phyloP scores from a whole-genome alignment of 2,329 filamentous ascomycete species.

The Cordyceps tenuipes region DNA sequence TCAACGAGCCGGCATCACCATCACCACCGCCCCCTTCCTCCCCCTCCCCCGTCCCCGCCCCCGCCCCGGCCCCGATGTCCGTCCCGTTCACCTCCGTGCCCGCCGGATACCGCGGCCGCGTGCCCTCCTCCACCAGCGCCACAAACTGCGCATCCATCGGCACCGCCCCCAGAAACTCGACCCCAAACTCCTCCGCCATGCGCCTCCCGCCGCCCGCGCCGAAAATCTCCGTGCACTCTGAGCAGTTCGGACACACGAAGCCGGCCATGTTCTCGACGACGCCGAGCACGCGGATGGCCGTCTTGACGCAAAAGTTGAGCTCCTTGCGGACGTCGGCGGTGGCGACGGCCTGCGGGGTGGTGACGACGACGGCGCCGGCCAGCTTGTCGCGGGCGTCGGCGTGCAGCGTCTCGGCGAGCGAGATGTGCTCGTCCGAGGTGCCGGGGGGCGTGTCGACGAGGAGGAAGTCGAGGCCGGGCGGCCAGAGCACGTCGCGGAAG shows the following conservation, averaged over 20 bases:
- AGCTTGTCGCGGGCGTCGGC: conserved; percentile 57
- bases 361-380: conserved; percentile 85
- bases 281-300: conserved; percentile 68
- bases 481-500: conserved; percentile 83
- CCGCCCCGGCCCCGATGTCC: conserved; percentile 36
- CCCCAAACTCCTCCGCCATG: conserved; percentile 80
- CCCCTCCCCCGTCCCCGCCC: conserved; percentile 20
- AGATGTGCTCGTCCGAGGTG: conserved; percentile 95
- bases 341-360: conserved; percentile 88
- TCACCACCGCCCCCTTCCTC: conserved; percentile 16
- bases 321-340: conserved; percentile 93
- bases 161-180: conserved; percentile 76
- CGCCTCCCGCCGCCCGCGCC: conserved; percentile 80
- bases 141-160: conserved; percentile 93
- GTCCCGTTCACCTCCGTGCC: conserved; percentile 55
- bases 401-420: conserved; percentile 77
- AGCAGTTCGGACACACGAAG: conserved; percentile 72
- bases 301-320: conserved; percentile 86
- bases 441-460: conserved; percentile 94
- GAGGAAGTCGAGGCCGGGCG: conserved; percentile 78
- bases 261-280: conserved; percentile 97
- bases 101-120: conserved; percentile 56
- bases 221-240: conserved; percentile 89
- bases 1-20: conserved; percentile 35
- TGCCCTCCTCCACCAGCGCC: conserved; percentile 69